Evolutionary conservation across 177 flowering plant species (phyloP), one percentile per base, ranked within the genome.

Genomic region (Telopea speciosissima): DNA sequence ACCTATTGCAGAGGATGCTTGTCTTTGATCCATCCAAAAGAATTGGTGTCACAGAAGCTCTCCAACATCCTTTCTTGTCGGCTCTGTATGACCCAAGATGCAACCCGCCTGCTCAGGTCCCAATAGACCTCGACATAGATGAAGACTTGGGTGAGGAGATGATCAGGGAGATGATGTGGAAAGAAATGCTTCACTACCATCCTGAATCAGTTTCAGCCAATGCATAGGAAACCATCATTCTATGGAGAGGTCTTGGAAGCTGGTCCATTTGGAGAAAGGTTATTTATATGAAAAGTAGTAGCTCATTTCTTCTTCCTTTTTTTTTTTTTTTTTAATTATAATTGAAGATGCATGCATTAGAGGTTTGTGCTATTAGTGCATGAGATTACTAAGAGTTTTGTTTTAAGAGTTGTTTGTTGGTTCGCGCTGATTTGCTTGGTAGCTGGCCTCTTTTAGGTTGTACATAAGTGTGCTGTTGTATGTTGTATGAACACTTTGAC

Each of bases 111-210:
- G 96, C 94, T 3, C 86, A 86, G 73, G 81, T 88, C 24, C 97
- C 91, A 9, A 83, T 89, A 49, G 87, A 92, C 79, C 90, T 93
- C 44, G 96, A 93, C 78, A 80, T 90, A 58, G 89, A 90, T 74
- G 98, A 93, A 81, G 87, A 88, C 66, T 62, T 89, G 8, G 83
- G 84, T 45, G 98, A 93, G 74, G 90, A 83, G 36, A 83, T 75
- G 86, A 93, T 91, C 65, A 80, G 98, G 75, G 97, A 93, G 76
- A 79, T 83, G 91, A 93, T 93, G 89, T 90, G 91, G 96, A 74
- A 65, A 60, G 98, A 92, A 77, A 89, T 91, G 78, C 86, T 89
- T 65, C 86, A 87, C 60, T 89, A 89, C 83, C 97, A 92, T 77
- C 98, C 95, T 3, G 96, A 90, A 79, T 86, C 83, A 72, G 81